Percentiles rank a stretch among this genome's conserved stretches.
phyloP scores from a whole-genome alignment of 2,329 filamentous ascomycete species.

The Trichoderma citrinoviride region DNA sequence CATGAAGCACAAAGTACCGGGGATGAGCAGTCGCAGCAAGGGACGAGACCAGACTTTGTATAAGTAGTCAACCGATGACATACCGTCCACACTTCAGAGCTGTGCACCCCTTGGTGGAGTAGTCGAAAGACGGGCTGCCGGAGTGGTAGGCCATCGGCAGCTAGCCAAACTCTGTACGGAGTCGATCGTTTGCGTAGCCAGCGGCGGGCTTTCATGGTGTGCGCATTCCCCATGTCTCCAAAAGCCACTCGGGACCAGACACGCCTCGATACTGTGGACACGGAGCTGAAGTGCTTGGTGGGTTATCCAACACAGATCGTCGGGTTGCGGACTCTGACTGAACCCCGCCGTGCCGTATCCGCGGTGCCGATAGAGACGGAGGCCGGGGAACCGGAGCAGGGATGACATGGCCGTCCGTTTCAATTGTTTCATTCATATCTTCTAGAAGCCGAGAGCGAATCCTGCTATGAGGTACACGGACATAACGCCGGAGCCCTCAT shows the following conservation, averaged over 20 bases:
- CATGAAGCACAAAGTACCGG: background rate
- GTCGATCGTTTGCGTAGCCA: background rate
- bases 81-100: background rate
- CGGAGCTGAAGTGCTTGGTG: background rate
- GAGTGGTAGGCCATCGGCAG: background rate
- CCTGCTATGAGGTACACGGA: background rate
- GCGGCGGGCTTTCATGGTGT: background rate
- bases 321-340: slow-evolving; percentile 10
- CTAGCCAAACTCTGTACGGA: slow-evolving; percentile 13
- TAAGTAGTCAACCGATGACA: slow-evolving; percentile 1
- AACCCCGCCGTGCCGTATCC: background rate
- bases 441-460: background rate
- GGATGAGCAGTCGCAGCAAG: background rate
- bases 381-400: background rate
- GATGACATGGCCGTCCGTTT: background rate
- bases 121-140: slow-evolving; percentile 1
- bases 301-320: background rate
- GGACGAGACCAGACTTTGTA: background rate
- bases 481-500: background rate
- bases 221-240: background rate
- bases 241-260: background rate
- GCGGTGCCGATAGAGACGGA: background rate
- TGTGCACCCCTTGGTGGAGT: background rate
- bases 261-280: background rate
- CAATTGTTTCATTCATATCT: background rate